A percentile compares a stretch with the other conserved stretches of the same genome.
Conservation (phyloP, 2,329 filamentous ascomycete genomes). For the Seiridium cupressi region DNA sequence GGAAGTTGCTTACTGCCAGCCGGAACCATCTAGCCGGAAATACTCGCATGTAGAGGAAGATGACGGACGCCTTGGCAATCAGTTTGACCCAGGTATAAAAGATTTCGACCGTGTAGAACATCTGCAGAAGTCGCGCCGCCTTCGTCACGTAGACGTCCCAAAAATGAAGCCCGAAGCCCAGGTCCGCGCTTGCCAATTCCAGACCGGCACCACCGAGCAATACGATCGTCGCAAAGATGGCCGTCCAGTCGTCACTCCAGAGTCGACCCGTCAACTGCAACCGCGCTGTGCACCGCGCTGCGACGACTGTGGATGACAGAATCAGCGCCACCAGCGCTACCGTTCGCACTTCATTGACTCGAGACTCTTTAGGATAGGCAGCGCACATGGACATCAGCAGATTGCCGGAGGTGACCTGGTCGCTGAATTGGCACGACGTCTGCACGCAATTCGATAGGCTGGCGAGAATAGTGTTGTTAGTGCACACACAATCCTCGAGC, state of each 20-base stretch:
- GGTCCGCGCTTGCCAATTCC: constrained; percentile 16
- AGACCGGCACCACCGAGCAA: constrained; percentile 15
- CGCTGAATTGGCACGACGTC: constrained; percentile 13
- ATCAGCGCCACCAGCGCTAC: constrained; percentile 8
- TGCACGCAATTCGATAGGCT: constrained; percentile 16
- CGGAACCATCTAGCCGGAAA: background rate
- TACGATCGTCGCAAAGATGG: constrained; percentile 6
- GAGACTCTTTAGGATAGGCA: constrained; percentile 16
- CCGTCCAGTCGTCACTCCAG: constrained; percentile 18
- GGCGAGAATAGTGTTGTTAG: constrained; percentile 11
- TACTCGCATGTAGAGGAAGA: constrained; percentile 5
- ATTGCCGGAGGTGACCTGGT: constrained; percentile 12
- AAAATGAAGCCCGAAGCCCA: constrained; percentile 20
- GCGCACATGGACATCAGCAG: constrained; percentile 12
- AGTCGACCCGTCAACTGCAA: constrained; percentile 11
- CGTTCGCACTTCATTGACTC: constrained; percentile 12
- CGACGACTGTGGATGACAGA: constrained; percentile 13
- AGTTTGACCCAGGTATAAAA: constrained; percentile 5
- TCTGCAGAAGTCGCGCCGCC: constrained; percentile 9
- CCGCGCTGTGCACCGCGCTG: constrained; percentile 16
- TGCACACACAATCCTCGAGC: constrained; percentile 16
- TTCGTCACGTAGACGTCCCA: constrained; percentile 17
- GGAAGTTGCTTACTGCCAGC: background rate
- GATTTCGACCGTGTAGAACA: constrained; percentile 2
- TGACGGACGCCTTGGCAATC: constrained; percentile 5